A percentile compares a stretch with the other conserved stretches of the same genome.
phyloP scores from a whole-genome alignment of 306 rosid species.

The Comarum palustre region DNA sequence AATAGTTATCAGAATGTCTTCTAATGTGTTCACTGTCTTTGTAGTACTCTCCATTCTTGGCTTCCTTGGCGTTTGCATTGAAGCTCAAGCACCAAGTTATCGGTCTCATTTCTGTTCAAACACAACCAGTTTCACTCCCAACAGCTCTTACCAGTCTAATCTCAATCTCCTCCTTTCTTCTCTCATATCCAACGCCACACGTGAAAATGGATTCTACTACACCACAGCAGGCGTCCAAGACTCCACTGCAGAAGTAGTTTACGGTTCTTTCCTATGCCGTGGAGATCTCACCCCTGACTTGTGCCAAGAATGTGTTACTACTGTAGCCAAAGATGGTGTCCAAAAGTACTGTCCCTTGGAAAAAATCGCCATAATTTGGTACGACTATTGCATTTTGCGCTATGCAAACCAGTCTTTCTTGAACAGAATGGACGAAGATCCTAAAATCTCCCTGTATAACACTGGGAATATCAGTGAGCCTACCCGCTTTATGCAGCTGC shows the following conservation, averaged over 20 bases:
- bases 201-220: slow-evolving; percentile 11
- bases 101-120: slow-evolving; percentile 18
- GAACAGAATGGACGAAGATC: not conserved
- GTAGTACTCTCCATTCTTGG: not conserved
- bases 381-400: slow-evolving; percentile 30
- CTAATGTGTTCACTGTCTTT: not conserved
- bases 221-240: not conserved
- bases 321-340: not conserved
- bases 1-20: not conserved
- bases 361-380: slow-evolving; percentile 19
- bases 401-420: slow-evolving; percentile 27
- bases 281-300: slow-evolving; percentile 17
- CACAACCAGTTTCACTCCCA: slow-evolving; percentile 32
- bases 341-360: not conserved
- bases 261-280: slow-evolving; percentile 30
- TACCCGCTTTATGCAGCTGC: not conserved
- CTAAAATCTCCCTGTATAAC: accelerated
- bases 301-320: slow-evolving; percentile 19
- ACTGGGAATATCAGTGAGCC: not conserved
- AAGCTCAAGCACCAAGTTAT: not conserved
- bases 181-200: slow-evolving; percentile 46
- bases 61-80: not conserved
- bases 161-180: slow-evolving; percentile 19
- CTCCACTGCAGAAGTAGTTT: not conserved
- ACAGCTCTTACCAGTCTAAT: slow-evolving; percentile 34